Base-by-base conservation (phyloP, 2,329 filamentous ascomycete genomes). In the Neofusicoccum cordaticola region DNA sequence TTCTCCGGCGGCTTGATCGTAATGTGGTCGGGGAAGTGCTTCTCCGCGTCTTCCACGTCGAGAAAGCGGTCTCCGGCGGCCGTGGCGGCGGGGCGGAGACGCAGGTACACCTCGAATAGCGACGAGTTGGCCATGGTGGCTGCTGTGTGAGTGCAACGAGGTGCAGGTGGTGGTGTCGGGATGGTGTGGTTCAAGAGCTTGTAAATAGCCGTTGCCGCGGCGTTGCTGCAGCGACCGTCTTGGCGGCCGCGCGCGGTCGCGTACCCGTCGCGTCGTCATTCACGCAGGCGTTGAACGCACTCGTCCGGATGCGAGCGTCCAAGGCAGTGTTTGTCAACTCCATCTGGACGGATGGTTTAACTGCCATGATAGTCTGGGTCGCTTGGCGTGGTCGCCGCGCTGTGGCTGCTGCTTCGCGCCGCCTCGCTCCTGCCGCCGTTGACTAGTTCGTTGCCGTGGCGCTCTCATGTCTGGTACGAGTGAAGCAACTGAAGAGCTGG, bases 81-180 rank as follows among this genome's bases (percentile, higher is more conserved):
- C 2, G 80, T 79, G 2, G 82, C 82, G 50, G 80, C 79, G 2
- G 82, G 82, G 50, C 82, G 89, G 56, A 98, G 82, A 56, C 94
- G 91, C 45, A 98, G 84, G 74, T 91, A 97, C 65, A 98, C 94
- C 78, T 97, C 90, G 76, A 98, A 98, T 42, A 97, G 86, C 58
- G 86, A 84, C 58, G 86, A 84, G 68, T 72, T 75, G 39, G 74
- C 12, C 27, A 73, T 74, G 22, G 70, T 64, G 47, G 75, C 72
- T 65, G 75, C 35, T 78, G 42, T 17, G 15, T 31, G 41, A 2
- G 19, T 60, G 56, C 22, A 42, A 47, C 42, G 56, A 12, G 15
- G 42, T 19, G 41, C 41, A 66, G 65, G 44, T 51, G 19, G 45
- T 42, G 12, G 45, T 41, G 17, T 47, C 7, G 39, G 4, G 37